A percentile compares a stretch with the other conserved stretches of the same genome.
phyloP scores from a whole-genome alignment of 441 rosid genomes.

The Adansonia rubrostipa region DNA sequence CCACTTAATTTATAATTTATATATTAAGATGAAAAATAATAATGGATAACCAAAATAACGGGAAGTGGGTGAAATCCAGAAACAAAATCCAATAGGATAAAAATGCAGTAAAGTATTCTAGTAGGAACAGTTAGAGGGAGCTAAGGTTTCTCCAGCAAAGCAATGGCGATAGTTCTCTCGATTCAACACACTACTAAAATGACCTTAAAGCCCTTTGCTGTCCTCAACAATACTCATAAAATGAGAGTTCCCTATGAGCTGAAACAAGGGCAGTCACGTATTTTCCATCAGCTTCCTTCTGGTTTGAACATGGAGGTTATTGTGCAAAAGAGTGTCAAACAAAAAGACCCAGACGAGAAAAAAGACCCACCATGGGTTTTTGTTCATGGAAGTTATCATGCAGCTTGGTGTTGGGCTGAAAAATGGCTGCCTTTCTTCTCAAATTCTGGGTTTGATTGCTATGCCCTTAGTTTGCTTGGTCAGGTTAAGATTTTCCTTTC shows the following conservation, averaged over 20 bases:
- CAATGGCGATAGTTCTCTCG: slow-evolving; percentile 50
- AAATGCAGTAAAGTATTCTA: not conserved
- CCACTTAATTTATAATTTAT: no score
- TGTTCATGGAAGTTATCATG: slow-evolving; percentile 90
- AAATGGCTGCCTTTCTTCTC: slow-evolving; percentile 89
- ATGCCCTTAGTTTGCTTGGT: slow-evolving; percentile 79
- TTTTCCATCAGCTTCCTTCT: slow-evolving; percentile 75
- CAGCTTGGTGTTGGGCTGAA: slow-evolving; percentile 99
- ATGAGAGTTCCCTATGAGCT: slow-evolving; percentile 55
- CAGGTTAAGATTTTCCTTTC: slow-evolving; percentile 52
- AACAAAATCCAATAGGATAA: not conserved
- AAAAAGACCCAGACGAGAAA: slow-evolving; percentile 13
- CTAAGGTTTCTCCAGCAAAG: slow-evolving; percentile 24
- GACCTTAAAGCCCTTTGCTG: slow-evolving; percentile 41
- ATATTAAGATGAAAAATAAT: no score
- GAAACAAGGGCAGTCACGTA: slow-evolving; percentile 69
- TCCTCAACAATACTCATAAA: slow-evolving; percentile 35
- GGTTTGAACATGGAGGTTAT: slow-evolving; percentile 85
- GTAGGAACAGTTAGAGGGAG: not conserved
- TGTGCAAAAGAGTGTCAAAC: slow-evolving; percentile 51
- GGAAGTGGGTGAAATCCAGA: not conserved
- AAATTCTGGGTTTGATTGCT: slow-evolving; percentile 74
- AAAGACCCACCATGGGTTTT: slow-evolving; percentile 71
- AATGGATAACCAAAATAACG: not conserved
- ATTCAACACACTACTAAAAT: slow-evolving; percentile 31